These are phyloP conservation scores for Aspergillus sojae DNA, from an alignment of 2,329 filamentous ascomycete species.

Conservation along the genomic window DNA sequence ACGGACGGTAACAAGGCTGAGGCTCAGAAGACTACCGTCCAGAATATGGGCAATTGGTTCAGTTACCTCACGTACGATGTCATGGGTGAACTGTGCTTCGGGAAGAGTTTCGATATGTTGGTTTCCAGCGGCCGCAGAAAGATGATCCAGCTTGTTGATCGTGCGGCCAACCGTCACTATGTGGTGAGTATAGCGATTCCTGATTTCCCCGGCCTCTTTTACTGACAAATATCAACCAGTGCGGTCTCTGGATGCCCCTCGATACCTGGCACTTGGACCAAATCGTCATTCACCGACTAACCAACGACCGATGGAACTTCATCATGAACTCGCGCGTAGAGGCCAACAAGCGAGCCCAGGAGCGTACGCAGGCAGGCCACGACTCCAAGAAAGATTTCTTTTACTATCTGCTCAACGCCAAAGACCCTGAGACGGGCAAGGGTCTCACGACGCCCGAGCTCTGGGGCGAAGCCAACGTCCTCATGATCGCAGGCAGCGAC, in stretches of 20 bases:
- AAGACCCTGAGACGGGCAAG: constrained; percentile 70
- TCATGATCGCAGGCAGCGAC: constrained; percentile 73
- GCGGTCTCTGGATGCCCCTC: constrained; percentile 71
- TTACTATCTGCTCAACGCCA: constrained; percentile 71
- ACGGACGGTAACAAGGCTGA: constrained; percentile 16
- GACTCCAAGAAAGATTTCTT: constrained; percentile 74
- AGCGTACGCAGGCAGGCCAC: constrained; percentile 59
- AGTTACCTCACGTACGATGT: constrained; percentile 54
- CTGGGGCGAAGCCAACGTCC: constrained; percentile 70
- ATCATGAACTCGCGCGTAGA: constrained; percentile 72
- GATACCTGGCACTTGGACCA: constrained; percentile 68
- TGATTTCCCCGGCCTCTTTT: not conserved
- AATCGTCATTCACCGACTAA: constrained; percentile 68
- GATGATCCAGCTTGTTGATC: constrained; percentile 67
- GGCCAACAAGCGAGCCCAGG: constrained; percentile 66
- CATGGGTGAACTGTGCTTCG: constrained; percentile 55
- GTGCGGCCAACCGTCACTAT: constrained; percentile 68
- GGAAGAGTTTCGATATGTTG: constrained; percentile 56
- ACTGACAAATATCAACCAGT: constrained; percentile 45
- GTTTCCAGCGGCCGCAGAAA: constrained; percentile 56
- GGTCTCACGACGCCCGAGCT: constrained; percentile 68
- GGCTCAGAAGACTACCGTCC: constrained; percentile 29
- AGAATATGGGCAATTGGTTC: constrained; percentile 43
- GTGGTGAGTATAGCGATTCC: constrained; percentile 54
- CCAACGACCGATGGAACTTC: constrained; percentile 67